A percentile compares a stretch with the other conserved stretches of the same genome.
Conservation (phyloP, 176 grass and related monocot species). For the Raddia distichophylla region DNA sequence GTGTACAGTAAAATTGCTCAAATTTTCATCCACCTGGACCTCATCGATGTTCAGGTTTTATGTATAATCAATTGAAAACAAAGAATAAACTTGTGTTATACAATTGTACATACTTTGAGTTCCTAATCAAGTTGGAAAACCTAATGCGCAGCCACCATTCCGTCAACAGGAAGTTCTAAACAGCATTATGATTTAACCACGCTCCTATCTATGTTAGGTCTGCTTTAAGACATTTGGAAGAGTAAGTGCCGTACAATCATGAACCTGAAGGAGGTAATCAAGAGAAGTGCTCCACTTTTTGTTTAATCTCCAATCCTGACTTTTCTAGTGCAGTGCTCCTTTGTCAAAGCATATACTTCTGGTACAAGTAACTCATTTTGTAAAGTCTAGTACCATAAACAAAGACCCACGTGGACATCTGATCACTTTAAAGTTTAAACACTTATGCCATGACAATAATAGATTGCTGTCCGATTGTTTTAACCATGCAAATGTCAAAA, state of each 20-base stretch:
- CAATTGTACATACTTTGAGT: neutral
- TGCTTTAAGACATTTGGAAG: slow-evolving; percentile 5
- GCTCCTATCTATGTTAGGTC: slow-evolving; percentile 15
- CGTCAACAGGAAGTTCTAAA: neutral
- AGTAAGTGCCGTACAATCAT: slow-evolving; percentile 19
- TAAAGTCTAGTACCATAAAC: neutral
- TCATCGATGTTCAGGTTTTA: neutral
- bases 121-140: neutral
- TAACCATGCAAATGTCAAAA: slow-evolving; percentile 31
- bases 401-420: slow-evolving; percentile 25
- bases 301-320: neutral
- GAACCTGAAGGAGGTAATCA: slow-evolving; percentile 19
- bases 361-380: slow-evolving; percentile 38
- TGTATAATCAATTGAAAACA: neutral
- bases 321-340: slow-evolving; percentile 7
- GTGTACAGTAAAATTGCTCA: no score
- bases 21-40: neutral
- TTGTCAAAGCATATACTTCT: slow-evolving; percentile 30
- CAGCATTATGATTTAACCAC: neutral
- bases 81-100: neutral
- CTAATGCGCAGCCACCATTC: no score
- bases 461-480: neutral
- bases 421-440: neutral
- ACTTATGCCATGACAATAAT: neutral
- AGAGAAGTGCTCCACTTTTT: neutral